Evolutionary conservation across 2,329 filamentous ascomycete genomes (phyloP).

Genomic region (Elsinoe australis): DNA sequence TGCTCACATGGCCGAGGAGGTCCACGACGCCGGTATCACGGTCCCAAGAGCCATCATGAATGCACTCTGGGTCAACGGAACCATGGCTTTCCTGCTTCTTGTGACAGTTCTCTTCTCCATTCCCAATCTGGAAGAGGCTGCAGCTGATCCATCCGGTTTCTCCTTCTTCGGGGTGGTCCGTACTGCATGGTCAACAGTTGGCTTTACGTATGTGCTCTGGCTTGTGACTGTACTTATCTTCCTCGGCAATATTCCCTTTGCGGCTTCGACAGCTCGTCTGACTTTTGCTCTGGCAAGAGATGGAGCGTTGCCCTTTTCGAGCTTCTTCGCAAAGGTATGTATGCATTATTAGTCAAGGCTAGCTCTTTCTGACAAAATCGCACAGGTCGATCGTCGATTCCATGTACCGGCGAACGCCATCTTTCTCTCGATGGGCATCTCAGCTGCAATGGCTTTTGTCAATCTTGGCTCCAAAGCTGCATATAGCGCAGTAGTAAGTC

Average conservation of each 20-base stretch:
- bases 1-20: slow-evolving; percentile 27
- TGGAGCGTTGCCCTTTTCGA: slow-evolving; percentile 24
- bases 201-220: slow-evolving; percentile 20
- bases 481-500: slow-evolving; percentile 21
- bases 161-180: slow-evolving; percentile 30
- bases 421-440: slow-evolving; percentile 23
- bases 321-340: slow-evolving; percentile 21
- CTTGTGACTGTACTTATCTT: slow-evolving; percentile 22
- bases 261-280: slow-evolving; percentile 26
- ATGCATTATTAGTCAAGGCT: neutral
- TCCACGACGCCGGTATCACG: slow-evolving; percentile 26
- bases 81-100: slow-evolving; percentile 30
- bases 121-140: slow-evolving; percentile 26
- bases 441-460: slow-evolving; percentile 25
- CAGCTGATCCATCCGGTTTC: slow-evolving; percentile 29
- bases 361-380: neutral
- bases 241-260: slow-evolving; percentile 19
- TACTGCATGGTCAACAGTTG: slow-evolving; percentile 17
- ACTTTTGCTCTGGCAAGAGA: slow-evolving; percentile 24
- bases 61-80: slow-evolving; percentile 29
- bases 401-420: slow-evolving; percentile 25
- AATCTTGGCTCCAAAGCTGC: slow-evolving; percentile 25
- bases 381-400: slow-evolving; percentile 1
- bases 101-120: slow-evolving; percentile 27
- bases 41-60: slow-evolving; percentile 28